Percentiles rank a stretch among this genome's conserved stretches.
Conservation (phyloP, 2,329 filamentous ascomycete species). For the Calonectria pauciramosa region DNA sequence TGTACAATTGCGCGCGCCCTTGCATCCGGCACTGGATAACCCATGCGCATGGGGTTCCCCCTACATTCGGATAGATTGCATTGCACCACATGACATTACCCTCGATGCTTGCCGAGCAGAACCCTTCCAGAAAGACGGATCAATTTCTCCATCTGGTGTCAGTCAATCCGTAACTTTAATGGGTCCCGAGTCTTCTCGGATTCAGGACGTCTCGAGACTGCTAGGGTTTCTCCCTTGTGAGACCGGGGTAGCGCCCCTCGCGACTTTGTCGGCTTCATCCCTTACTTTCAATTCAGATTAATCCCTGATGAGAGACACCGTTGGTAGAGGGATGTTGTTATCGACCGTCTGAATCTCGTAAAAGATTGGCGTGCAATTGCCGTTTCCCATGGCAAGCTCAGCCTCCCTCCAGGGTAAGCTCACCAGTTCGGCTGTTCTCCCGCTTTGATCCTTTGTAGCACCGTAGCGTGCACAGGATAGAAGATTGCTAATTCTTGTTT, state of each 20-base stretch:
- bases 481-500: background rate
- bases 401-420: background rate
- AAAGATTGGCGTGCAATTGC: background rate
- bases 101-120: background rate
- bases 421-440: too few species aligned
- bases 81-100: background rate
- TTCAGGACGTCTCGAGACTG: slow-evolving; percentile 8
- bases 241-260: slow-evolving; percentile 8
- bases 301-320: background rate
- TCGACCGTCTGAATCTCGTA: background rate
- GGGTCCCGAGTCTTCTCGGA: background rate
- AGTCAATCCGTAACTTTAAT: slow-evolving; percentile 6
- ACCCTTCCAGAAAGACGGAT: background rate
- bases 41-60: background rate
- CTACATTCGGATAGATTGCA: slow-evolving; percentile 4
- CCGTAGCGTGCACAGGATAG: background rate
- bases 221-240: slow-evolving; percentile 10
- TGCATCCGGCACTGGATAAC: background rate
- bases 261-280: background rate
- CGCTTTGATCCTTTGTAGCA: background rate
- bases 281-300: slow-evolving; percentile 18
- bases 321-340: slow-evolving; percentile 7
- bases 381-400: background rate
- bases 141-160: slow-evolving; percentile 2
- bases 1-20: background rate